Base-by-base conservation (phyloP, 768 basidiomycete species). In the Grammothele lineata region DNA sequence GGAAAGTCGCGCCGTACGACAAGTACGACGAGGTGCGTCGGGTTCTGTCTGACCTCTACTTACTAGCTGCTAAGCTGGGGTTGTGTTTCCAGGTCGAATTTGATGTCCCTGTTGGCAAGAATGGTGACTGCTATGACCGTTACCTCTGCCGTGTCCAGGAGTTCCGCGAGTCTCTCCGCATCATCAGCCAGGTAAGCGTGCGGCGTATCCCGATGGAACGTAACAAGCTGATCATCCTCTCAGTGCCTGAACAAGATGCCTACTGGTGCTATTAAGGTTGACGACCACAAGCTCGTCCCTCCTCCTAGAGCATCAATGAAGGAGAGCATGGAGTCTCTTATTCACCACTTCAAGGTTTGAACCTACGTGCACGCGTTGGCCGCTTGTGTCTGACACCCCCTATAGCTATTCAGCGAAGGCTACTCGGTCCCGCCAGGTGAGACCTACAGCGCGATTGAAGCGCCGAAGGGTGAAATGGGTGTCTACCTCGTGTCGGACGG, bases 401-500 rank as follows among this genome's bases (percentile, higher is more conserved):
- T 46, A 35, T 62, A 92, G 90, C 78, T 96, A 58, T 98, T 92
- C 74, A 90, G 87, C 43, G 95, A 98, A 68, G 95, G 95, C 11
- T 98, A 90, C 71, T 89, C 90, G 21, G 95, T 98, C 22, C 96
- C 96, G 15, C 88, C 91, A 15, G 89, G 89, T 18, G 93, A 97
- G 70, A 97, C 95, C 0, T 98, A 99, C 73, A 83, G 80, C 40
- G 95, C 95, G 2, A 97, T 98, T 56, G 96, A 99, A 69, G 95
- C 95, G 7, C 95, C 95, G 37, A 98, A 99, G 70, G 94, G 94
- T 54, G 95, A 98, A 71, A 97, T 97, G 93, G 95, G 77, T 56
- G 95, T 99, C 37, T 99, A 94, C 72, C 83, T 99, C 42, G 92
- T 99, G 53, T 96, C 93, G 81, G 95, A 98, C 68, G 94, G 95